Evolutionary conservation across 179 eudicot genomes (phyloP), one percentile per base, ranked within the genome.

Genomic region (Beta corolliflora): DNA sequence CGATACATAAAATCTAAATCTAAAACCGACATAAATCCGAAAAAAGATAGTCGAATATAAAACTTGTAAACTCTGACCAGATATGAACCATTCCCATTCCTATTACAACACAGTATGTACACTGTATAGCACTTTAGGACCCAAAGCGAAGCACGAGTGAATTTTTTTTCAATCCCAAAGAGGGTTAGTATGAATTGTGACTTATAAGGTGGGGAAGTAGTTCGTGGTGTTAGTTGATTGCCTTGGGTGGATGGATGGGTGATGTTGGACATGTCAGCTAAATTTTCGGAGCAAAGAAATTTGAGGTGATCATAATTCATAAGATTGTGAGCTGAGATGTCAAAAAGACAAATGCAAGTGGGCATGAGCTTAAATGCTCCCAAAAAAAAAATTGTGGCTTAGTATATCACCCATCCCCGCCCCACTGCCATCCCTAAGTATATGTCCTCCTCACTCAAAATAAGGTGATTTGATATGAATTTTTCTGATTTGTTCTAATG

Each of bases 211-310:
- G 67, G 84, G 83, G 82, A 82, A 79, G 71, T 45, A 11, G 60
- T 79, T 67, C 52, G 86, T 84, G 84, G 87, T 82, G 82, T 71
- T 73, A 44, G 69, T 69, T 63, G 80, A 69, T 82, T 80, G 80
- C 87, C 84, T 54, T 75, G 31, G 50, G 23, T 18, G 3, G 71
- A 81, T 53, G 3, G 71, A 81, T 53, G 77, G 73, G 52, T 75
- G 80, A 84, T 81, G 80, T 79, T 74, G 52, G 76, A 68, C 68
- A 4, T 58, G 25, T 80, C 75, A 65, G 74, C 75, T 23, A 55
- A 48, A 53, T 21, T 58, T 50, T 58, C 66, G 69, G 75, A 77
- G 71, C 9, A 29, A 81, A 74, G 70, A n/a, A 76, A 60, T 9
- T 36, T 73, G 67, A 72, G 66, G 55, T 7, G n/a, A 52, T 74